Percentiles rank a stretch among this genome's conserved stretches.
These are phyloP conservation scores for Malus hybrid DNA, from an alignment of 331 rosid genomes.

Conservation along the genomic window DNA sequence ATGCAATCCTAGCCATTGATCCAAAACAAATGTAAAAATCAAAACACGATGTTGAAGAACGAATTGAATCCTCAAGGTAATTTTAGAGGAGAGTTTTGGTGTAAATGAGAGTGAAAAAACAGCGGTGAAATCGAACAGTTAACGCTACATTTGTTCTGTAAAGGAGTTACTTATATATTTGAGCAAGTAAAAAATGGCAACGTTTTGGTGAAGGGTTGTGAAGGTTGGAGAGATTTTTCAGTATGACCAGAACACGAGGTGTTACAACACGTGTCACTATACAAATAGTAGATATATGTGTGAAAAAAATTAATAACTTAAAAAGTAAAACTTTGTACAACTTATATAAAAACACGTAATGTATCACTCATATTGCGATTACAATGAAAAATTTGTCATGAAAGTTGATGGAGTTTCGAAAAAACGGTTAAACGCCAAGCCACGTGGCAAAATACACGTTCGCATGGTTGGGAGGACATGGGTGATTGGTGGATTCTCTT, in stretches of 20 bases:
- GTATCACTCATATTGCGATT: accelerated
- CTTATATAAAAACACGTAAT: too few relatives aligned
- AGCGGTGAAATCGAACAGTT: not conserved
- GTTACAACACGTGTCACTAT: too few relatives aligned
- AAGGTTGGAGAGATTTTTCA: not conserved
- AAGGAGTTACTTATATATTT: not conserved
- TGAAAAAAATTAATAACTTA: too few relatives aligned
- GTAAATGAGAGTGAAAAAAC: not conserved
- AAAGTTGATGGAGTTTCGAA: too few relatives aligned
- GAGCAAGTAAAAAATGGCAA: not conserved
- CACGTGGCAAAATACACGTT: not conserved
- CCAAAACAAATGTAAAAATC: not conserved
- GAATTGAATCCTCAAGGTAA: not conserved
- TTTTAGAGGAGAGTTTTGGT: not conserved
- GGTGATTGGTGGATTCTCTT: not conserved
- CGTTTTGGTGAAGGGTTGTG: not conserved
- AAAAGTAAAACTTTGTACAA: accelerated
- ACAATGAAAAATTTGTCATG: too few relatives aligned
- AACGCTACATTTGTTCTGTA: too few relatives aligned
- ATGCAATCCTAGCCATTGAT: slow-evolving; percentile 48
- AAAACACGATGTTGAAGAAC: not conserved
- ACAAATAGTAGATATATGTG: too few relatives aligned
- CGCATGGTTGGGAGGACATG: not conserved
- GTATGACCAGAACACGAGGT: accelerated
- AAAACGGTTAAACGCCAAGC: not conserved